Base-by-base conservation (phyloP, 1,284 basidiomycete genomes). In the Mycosarcoma maydis region DNA sequence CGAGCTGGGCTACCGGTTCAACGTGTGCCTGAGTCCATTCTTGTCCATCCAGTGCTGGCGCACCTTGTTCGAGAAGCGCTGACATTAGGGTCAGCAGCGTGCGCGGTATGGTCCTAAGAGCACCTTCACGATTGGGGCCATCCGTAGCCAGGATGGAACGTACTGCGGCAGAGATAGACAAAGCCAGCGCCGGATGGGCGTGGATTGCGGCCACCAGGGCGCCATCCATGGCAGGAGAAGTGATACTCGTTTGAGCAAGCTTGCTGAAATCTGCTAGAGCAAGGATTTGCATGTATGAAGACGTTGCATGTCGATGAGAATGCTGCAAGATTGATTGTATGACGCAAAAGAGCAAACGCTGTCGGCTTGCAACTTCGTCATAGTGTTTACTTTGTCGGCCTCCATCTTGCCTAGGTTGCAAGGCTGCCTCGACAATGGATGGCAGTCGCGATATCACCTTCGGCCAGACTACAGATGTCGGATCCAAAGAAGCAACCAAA, bases 191-290 rank as follows among this genome's bases (percentile, higher is more conserved):
- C 2, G 61, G 46, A 16, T 50, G 42, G 3, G 46, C 46, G 7
- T 58, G 46, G n/a, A 65, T 45, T 2, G 61, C 61, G 22, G 51
- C 61, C 19, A 58, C 61, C 27, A 65, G 23, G 22, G 61, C 61
- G 16, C 50, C 61, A 34, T 65, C 61, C 32, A 54, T 38, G 4
- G 54, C 46, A 5, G 45, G 27, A 17, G 44, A 19, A 7, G 16
- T 29, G 27, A 9, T 24, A 10, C 16, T 27, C 2, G 37, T 13
- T 11, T 44, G 20, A 33, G 46, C 39, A 0, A 64, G 36, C 16
- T 26, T 9, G 24, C 23, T 40, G 14, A 64, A 16, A n/a, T 56
- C 30, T 2, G 54, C 29, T 2, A 39, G 19, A 13, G 47, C 22
- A 1, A 62, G 4, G 17, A 6, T 19, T 14, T 39, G 14, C 5